Evolutionary conservation across 495 filamentous ascomycete species (phyloP), one percentile per base, ranked within the genome.

Genomic region (Recurvomyces mirabilis): DNA sequence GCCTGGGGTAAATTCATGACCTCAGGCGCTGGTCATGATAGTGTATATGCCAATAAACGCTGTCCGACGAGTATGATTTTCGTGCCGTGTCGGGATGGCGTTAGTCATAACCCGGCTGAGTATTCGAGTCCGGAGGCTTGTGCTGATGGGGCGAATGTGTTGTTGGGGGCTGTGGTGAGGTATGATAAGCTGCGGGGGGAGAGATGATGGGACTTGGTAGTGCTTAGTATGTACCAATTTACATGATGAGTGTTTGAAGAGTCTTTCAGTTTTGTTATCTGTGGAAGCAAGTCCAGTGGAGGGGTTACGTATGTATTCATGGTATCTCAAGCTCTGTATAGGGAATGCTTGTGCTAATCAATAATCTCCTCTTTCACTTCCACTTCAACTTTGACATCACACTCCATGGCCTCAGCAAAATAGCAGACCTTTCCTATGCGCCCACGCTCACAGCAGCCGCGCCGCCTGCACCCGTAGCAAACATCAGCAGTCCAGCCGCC

Each of bases 31-130:
- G 64, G 64, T 1, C 82, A 87, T 57, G 82, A 86, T 49, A 70
- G 64, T 50, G 75, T 77, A 38, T 77, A 75, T 49, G 70, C 75
- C 20, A 77, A 70, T 14, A 74, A 74, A 60, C 58, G 67, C 20
- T 71, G 70, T 32, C 76, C 76, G 21, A 75, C 75, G 5, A 74
- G 70, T 40, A 81, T 82, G 78, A 75, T 80, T 37, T 81, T 82
- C 51, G 73, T 80, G 26, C 77, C 77, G 9, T 77, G 73, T 46
- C 69, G 72, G 49, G 75, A 79, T 59, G 78, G 78, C 5, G 57
- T 81, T 14, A 77, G 72, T 44, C 78, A 81, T 59, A 77, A 81
- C 60, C 76, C 78, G 10, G 64, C 64, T 19, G 78, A 81, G 54
- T 79, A 73, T 47, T 73, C 68, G 31, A 72, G 66, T 46, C 68